A percentile compares a stretch with the other conserved stretches of the same genome.
Conservation (phyloP, 1,284 basidiomycete genomes). For the Lignosus rhinocerotis region DNA sequence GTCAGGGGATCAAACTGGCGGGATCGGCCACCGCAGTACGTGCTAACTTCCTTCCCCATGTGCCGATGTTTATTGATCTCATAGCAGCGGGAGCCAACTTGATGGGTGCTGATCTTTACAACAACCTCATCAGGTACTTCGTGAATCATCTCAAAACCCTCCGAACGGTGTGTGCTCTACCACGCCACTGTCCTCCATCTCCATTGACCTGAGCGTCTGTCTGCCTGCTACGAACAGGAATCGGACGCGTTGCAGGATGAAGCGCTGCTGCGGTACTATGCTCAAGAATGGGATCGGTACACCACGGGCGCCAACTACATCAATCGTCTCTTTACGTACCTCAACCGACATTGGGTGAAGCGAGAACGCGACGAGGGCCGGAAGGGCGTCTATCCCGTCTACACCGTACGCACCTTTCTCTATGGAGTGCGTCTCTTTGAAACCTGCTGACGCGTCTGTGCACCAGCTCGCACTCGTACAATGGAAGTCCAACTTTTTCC, state of each 20-base stretch:
- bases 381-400: slow-evolving; percentile 93
- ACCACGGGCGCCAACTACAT: slow-evolving; percentile 97
- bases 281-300: slow-evolving; percentile 93
- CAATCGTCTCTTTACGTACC: slow-evolving; percentile 93
- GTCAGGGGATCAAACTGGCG: slow-evolving; percentile 46
- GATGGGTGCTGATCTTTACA: slow-evolving; percentile 94
- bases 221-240: slow-evolving; percentile 45
- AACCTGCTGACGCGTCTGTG: background rate
- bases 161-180: slow-evolving; percentile 54
- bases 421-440: background rate
- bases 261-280: slow-evolving; percentile 89
- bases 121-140: slow-evolving; percentile 86
- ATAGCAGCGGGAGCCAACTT: slow-evolving; percentile 84
- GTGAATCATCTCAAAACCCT: slow-evolving; percentile 73
- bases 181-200: slow-evolving; percentile 12
- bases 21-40: slow-evolving; percentile 62
- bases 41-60: slow-evolving; percentile 23
- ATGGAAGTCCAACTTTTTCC: slow-evolving; percentile 94
- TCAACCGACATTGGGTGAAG: slow-evolving; percentile 99
- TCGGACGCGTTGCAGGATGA: slow-evolving; percentile 85
- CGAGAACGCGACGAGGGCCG: slow-evolving; percentile 97
- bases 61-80: slow-evolving; percentile 23
- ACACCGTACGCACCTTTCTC: slow-evolving; percentile 72
- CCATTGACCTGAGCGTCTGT: slow-evolving; percentile 16
- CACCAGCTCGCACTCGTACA: slow-evolving; percentile 88